Base-by-base conservation (phyloP, 2,329 filamentous ascomycete species). In the Alternaria triticina region DNA sequence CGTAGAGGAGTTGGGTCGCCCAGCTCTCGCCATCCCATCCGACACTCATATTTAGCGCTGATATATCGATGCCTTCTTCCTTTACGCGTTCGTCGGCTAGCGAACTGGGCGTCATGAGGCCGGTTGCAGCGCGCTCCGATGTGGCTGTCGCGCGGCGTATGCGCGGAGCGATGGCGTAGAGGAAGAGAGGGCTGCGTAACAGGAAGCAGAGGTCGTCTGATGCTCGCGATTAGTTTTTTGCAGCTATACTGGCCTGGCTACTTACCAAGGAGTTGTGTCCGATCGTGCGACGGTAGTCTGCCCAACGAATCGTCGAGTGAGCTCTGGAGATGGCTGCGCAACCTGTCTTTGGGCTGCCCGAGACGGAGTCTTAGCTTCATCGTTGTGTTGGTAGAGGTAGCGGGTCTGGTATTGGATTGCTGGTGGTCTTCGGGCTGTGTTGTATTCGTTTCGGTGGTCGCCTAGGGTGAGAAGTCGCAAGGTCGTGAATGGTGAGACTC, bases 131-230 rank as follows among this genome's bases (percentile, higher is more conserved):
- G 11, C 23, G 28, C 1, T 5, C 9, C 3, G 22, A 10, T 47
- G 33, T 4, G 4, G 15, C 22, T 9, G 30, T 33, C 11, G 9
- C 46, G 28, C 25, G 43, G 6, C 36, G 49, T 1, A 66, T n/a
- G 4, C 66, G 66, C 2, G 61, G 61, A 1, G 36, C 33, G 11
- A 66, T 57, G 11, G 61, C 52, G 25, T 61, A 67, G 23, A 58
- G 56, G 47, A 58, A 68, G 15, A 68, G 55, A 3, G 64, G 58
- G 30, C 58, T 62, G 17, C 23, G 44, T 8, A 68, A 54, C 12
- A 68, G 20, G 13, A 64, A 68, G 47, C 46, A 57, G 6, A 68
- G 50, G 13, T 64, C 51, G 17, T 64, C 65, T 67, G 15, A 17
- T 5, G 8, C 10, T 25, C 3, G 17, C 6, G n/a, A 11, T 60